These are phyloP conservation scores for Pseudocercospora crystallina DNA, from an alignment of 2,329 filamentous ascomycete species.

Conservation along the genomic window DNA sequence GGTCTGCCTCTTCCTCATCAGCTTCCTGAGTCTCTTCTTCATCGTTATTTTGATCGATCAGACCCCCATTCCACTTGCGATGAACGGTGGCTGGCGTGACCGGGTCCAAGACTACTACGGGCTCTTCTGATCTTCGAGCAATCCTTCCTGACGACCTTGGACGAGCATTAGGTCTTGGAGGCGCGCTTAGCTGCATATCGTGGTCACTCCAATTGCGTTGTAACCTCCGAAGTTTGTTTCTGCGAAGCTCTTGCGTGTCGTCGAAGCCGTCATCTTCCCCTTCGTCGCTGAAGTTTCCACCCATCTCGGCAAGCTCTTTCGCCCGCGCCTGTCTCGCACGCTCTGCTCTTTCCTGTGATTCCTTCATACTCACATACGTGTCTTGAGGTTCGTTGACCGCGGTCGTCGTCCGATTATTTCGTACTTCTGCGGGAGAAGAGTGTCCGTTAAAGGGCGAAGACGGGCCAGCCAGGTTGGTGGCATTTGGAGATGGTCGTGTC, in stretches of 20 bases:
- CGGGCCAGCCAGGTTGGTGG: constrained; percentile 27
- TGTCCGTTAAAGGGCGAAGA: constrained; percentile 37
- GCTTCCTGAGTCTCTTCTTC: constrained; percentile 7
- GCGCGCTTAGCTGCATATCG: constrained; percentile 10
- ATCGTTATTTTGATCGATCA: no score
- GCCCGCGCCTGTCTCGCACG: no score
- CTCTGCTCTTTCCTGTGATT: constrained; percentile 40
- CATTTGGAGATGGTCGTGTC: constrained; percentile 48
- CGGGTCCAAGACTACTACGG: no score
- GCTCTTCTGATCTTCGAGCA: no score
- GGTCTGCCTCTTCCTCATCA: no score
- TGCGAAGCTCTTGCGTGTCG: no score
- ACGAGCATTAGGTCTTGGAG: no score
- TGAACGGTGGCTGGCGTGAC: no score
- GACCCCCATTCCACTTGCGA: no score
- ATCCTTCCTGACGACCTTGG: no score
- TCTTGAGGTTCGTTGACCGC: background rate
- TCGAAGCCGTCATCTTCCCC: no score
- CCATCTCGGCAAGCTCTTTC: background rate
- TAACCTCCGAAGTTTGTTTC: background rate
- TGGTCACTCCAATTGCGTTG: constrained; percentile 17
- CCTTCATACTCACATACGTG: constrained; percentile 39
- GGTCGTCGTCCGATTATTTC: constrained; percentile 22
- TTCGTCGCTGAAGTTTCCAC: background rate
- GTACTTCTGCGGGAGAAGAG: constrained; percentile 41